phyloP scores from a whole-genome alignment of 1,139 yeast species.

The Suhomyces yuchorum region DNA sequence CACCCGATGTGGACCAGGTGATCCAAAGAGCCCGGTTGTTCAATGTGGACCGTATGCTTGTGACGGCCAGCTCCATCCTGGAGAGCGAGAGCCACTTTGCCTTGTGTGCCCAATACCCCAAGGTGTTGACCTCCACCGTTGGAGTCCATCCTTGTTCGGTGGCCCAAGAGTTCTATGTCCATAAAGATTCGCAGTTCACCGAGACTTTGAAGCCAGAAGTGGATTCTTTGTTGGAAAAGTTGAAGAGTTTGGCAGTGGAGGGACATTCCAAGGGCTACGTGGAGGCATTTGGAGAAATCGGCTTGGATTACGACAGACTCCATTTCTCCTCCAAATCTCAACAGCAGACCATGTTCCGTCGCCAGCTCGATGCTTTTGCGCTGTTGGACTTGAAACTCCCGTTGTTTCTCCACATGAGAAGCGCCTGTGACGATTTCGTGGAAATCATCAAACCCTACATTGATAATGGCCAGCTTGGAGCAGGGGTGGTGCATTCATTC shows the following conservation, averaged over 20 bases:
- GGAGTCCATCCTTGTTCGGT: conserved; percentile 96
- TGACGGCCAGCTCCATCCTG: conserved; percentile 77
- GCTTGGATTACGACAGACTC: conserved; percentile 89
- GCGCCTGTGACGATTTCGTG: conserved; percentile 81
- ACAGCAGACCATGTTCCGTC: conserved; percentile 67
- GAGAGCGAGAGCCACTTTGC: conserved; percentile 57
- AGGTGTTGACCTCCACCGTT: conserved; percentile 63
- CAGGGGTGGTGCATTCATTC: conserved; percentile 83
- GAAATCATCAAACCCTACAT: conserved; percentile 59
- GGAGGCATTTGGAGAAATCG: conserved; percentile 90
- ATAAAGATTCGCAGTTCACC: conserved; percentile 21
- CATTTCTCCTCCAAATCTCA: conserved; percentile 69
- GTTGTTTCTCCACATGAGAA: conserved; percentile 85
- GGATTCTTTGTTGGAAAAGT: conserved; percentile 43
- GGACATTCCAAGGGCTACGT: conserved; percentile 56
- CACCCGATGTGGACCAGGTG: conserved; percentile 64
- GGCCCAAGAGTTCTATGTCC: conserved; percentile 51
- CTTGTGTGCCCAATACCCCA: conserved; percentile 34
- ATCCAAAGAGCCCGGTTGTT: conserved; percentile 65
- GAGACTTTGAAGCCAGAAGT: conserved; percentile 29
- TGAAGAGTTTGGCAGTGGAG: conserved; percentile 50
- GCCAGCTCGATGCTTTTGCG: conserved; percentile 67
- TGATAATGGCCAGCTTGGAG: conserved; percentile 37
- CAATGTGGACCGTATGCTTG: conserved; percentile 68
- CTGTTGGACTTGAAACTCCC: conserved; percentile 59